Evolutionary conservation across 768 basidiomycete species (phyloP).

Genomic region (Boletus rubescentipes): DNA sequence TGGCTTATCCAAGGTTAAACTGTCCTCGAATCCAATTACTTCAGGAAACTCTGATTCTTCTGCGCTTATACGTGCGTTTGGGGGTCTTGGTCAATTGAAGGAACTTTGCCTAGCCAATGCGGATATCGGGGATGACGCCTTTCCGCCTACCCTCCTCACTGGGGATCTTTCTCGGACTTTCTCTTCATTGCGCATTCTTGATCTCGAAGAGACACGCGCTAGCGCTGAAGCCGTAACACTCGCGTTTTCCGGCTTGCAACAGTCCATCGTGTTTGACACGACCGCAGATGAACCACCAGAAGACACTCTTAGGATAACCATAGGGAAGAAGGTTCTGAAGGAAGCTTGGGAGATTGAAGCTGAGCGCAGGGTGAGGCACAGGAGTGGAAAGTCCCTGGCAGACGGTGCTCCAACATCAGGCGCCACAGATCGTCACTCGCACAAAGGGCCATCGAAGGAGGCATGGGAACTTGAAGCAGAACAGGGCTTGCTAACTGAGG

Average conservation of each 20-base stretch:
- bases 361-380: conserved; percentile 52
- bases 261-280: conserved; percentile 53
- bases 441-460: conserved; percentile 52
- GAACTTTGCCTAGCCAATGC: conserved; percentile 57
- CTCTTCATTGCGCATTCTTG: conserved; percentile 52
- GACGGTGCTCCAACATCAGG: conserved; percentile 8
- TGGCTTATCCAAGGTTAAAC: conserved; percentile 54
- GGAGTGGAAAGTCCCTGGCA: conserved; percentile 34
- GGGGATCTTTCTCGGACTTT: conserved; percentile 38
- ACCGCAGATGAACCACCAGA: conserved; percentile 52
- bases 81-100: conserved; percentile 49
- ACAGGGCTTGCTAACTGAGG: conserved; percentile 72
- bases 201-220: conserved; percentile 65
- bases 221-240: conserved; percentile 44
- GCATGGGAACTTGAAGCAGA: conserved; percentile 82
- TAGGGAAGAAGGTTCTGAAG: conserved; percentile 69
- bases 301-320: conserved; percentile 53
- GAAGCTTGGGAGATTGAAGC: conserved; percentile 81
- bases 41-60: conserved; percentile 25
- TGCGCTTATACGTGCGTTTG: conserved; percentile 46
- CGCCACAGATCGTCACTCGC: neutral
- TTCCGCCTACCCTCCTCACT: conserved; percentile 35
- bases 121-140: conserved; percentile 60
- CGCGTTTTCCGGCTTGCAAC: conserved; percentile 47
- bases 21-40: conserved; percentile 69